Percentiles rank a stretch among this genome's conserved stretches.
phyloP scores from a whole-genome alignment of 23 red algal species.

The Gracilaria caudata region DNA sequence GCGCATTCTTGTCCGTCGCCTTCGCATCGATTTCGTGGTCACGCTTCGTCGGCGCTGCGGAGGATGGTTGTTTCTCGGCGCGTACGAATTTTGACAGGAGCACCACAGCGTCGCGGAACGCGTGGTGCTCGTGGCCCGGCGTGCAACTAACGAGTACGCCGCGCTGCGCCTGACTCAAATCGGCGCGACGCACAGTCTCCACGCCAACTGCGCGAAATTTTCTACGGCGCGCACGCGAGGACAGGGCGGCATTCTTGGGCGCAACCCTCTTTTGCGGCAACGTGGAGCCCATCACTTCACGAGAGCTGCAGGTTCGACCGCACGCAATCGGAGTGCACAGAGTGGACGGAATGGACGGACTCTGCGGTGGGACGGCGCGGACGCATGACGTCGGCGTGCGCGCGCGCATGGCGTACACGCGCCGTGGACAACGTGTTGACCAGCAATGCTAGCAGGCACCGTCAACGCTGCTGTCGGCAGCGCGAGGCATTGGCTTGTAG shows the following conservation, averaged over 20 bases:
- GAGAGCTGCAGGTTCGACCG: no score
- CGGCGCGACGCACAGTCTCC: conserved; percentile 1
- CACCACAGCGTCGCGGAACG: conserved; percentile 58
- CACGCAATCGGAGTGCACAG: no score
- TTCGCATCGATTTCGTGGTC: background rate
- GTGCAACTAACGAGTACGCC: conserved; percentile 66
- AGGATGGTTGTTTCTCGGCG: no score
- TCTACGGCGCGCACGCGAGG: conserved; percentile 17
- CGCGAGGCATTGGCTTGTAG: no score
- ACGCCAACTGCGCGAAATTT: conserved; percentile 41
- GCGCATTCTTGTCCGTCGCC: background rate
- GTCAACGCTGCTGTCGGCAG: no score
- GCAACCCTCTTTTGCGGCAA: conserved; percentile 3
- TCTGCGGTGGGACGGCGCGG: no score
- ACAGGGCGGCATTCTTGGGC: background rate
- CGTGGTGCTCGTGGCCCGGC: conserved; percentile 57
- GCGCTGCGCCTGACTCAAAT: background rate
- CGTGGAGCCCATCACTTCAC: background rate
- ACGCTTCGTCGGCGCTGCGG: background rate
- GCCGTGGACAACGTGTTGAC: no score
- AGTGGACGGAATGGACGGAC: background rate
- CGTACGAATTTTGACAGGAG: conserved; percentile 4
- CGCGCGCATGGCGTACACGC: no score
- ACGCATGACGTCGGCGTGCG: no score
- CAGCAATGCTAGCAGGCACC: no score